Base-by-base conservation (phyloP, 1,139 yeast species). In the Saccharomyces hybrid region DNA sequence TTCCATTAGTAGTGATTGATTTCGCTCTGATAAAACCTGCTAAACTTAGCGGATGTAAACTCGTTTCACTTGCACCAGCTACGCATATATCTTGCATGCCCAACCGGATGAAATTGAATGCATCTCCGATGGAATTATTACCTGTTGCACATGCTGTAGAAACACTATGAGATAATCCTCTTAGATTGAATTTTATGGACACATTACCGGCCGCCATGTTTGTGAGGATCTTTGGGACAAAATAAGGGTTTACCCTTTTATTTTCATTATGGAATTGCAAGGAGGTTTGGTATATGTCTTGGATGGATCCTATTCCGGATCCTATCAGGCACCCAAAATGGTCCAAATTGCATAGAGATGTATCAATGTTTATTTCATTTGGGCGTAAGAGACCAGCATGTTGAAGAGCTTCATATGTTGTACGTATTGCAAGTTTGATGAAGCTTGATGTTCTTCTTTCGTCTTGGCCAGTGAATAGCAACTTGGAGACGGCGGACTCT, bases 131-230 rank as follows among this genome's bases (percentile, higher is more conserved):
- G 0, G 97, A 81, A 66, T 93, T 95, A 31, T 88, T 80, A 0
- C 99, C 99, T 0, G 99, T 90, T 2, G 99, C 96, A 74, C 99
- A 95, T 0, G 99, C 99, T 0, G 98, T 90, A 1, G 96, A 81
- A 0, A 85, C 95, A 0, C 96, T 76, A 67, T 90, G 97, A 54
- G 88, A 82, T 1, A 97, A 96, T 0, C 99, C 99, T 61, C 79
- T 75, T 34, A 89, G 72, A 2, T 87, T 86, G 64, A 83, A 81
- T 60, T 81, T 78, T 56, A 93, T 91, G 4, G 97, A 86, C 4
- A 93, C 80, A 61, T 90, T 86, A 2, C 99, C 98, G 0, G 93
- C 90, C 0, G 97, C 97, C 98, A 95, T 95, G 70, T 93, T 95
- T 51, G 88, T 81, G 52, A 95, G 75, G 50, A 91, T 73, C 61